Base-by-base conservation (phyloP, 2,329 filamentous ascomycete species). In the Hymenoscyphus infarciens region DNA sequence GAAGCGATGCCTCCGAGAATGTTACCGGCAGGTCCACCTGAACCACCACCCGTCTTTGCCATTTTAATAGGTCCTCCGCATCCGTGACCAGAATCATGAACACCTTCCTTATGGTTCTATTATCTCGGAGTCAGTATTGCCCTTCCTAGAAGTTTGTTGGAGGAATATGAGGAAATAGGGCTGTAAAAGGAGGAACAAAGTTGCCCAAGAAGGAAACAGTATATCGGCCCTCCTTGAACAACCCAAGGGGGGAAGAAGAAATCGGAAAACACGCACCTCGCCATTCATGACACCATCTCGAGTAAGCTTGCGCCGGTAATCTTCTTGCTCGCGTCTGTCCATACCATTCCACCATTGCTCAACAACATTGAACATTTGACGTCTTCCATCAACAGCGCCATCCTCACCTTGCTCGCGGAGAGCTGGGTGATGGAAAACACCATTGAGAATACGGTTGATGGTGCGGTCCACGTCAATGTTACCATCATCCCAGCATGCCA, bases 351-450 rank as follows among this genome's bases (percentile, higher is more conserved):
- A 97, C 93, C 93, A 97, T 67, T 89, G 80, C 75, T 90, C 80
- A 5, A 97, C 88, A 19, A 87, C 87, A n/a, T 80, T 75, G 77
- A 93, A 97, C 87, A 96, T 94, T 68, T 87, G 79, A 31, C 80
- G 75, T 61, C 92, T 90, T 60, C 92, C 89, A 69, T 96, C 89
- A 7, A 77, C 72, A 13, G 86, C 87, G 11, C 88, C 90, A 71
- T 92, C 89, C 22, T 87, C 80, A 56, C 89, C 90, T 73, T 83
- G 78, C 10, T 86, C 78, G 62, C 89, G 87, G 69, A 92, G 87
- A 56, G 92, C 91, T 1, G 93, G 94, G 76, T 97, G 93, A 72
- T 97, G 91, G 75, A 97, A 85, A 39, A 97, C 87, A 64, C 91
- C 92, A 57, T 85, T 77, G 72, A 96, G 86, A 75, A 97, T 93